Percentiles rank a stretch among this genome's conserved stretches.
Conservation (phyloP, 768 basidiomycete species). For the Chiua virens region DNA sequence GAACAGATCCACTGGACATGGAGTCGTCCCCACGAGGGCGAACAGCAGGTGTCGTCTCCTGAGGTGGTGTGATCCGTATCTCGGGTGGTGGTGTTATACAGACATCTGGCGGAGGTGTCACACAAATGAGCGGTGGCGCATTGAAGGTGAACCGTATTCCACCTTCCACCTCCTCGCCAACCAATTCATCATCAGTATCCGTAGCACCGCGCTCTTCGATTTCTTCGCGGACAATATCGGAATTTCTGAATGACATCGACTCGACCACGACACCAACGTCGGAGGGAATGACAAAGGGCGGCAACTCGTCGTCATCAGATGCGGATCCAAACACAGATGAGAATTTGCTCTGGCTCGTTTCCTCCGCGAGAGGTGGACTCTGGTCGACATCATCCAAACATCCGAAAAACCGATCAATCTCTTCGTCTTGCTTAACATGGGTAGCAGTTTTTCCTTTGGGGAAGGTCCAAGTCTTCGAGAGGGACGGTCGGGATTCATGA, state of each 20-base stretch:
- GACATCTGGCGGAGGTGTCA: slow-evolving; percentile 26
- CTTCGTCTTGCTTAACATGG: slow-evolving; percentile 33
- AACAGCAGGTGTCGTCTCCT: slow-evolving; percentile 21
- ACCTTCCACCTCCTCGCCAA: slow-evolving; percentile 57
- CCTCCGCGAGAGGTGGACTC: slow-evolving; percentile 45
- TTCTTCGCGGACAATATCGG: slow-evolving; percentile 47
- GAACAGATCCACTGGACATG: slow-evolving; percentile 1
- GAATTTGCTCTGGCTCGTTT: slow-evolving; percentile 62
- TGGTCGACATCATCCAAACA: slow-evolving; percentile 59
- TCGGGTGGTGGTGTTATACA: slow-evolving; percentile 29
- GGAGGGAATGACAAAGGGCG: slow-evolving; percentile 49
- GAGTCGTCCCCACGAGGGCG: slow-evolving; percentile 3
- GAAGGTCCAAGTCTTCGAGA: slow-evolving; percentile 75
- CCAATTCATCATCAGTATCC: slow-evolving; percentile 46
- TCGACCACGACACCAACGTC: slow-evolving; percentile 45
- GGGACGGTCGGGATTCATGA: slow-evolving; percentile 41
- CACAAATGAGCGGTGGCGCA: slow-evolving; percentile 44
- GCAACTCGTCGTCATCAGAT: slow-evolving; percentile 50
- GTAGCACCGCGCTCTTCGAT: slow-evolving; percentile 27
- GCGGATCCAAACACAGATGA: slow-evolving; percentile 46
- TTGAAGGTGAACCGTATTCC: slow-evolving; percentile 77
- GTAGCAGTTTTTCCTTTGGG: slow-evolving; percentile 36
- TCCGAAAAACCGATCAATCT: slow-evolving; percentile 78
- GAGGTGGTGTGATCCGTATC: slow-evolving; percentile 22
- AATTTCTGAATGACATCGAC: slow-evolving; percentile 22